Percentiles rank a stretch among this genome's conserved stretches.
Conservation (phyloP, 768 basidiomycete species). For the Kwoniella bestiolae region DNA sequence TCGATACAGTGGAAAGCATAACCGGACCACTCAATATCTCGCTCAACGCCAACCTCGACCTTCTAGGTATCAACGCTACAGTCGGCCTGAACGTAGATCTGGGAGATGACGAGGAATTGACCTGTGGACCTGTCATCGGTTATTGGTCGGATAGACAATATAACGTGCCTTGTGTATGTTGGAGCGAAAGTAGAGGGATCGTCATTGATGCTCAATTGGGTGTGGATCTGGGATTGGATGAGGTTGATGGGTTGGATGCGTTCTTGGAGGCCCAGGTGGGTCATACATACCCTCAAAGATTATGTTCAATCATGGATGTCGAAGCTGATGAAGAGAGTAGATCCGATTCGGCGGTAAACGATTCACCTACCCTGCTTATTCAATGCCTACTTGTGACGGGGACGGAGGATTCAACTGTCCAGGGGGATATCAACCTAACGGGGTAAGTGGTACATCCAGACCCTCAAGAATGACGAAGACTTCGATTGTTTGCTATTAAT, state of each 20-base stretch:
- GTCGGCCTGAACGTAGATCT: slow-evolving; percentile 21
- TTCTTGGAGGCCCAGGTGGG: slow-evolving; percentile 21
- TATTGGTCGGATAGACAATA: slow-evolving; percentile 7
- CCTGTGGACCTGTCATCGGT: slow-evolving; percentile 17
- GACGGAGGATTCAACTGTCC: slow-evolving; percentile 26
- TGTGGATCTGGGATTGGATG: slow-evolving; percentile 18
- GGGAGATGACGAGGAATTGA: slow-evolving; percentile 8
- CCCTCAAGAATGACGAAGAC: no score
- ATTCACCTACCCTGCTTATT: slow-evolving; percentile 24
- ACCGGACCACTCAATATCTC: slow-evolving; percentile 17
- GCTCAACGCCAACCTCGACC: not conserved
- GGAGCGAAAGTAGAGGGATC: slow-evolving; percentile 9
- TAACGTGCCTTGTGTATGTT: slow-evolving; percentile 18
- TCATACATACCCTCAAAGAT: not conserved
- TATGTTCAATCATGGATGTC: not conserved
- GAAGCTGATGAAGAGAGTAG: not conserved
- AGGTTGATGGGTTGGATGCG: slow-evolving; percentile 17
- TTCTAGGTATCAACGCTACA: slow-evolving; percentile 6
- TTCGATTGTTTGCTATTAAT: no score
- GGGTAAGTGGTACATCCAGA: slow-evolving; percentile 19
- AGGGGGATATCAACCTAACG: slow-evolving; percentile 16
- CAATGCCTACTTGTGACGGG: slow-evolving; percentile 27
- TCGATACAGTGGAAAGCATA: slow-evolving; percentile 14
- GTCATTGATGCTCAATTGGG: slow-evolving; percentile 19
- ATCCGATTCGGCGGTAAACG: slow-evolving; percentile 16